Conservation (phyloP, 768 basidiomycete genomes). For the Hysterangium stoloniferum region DNA sequence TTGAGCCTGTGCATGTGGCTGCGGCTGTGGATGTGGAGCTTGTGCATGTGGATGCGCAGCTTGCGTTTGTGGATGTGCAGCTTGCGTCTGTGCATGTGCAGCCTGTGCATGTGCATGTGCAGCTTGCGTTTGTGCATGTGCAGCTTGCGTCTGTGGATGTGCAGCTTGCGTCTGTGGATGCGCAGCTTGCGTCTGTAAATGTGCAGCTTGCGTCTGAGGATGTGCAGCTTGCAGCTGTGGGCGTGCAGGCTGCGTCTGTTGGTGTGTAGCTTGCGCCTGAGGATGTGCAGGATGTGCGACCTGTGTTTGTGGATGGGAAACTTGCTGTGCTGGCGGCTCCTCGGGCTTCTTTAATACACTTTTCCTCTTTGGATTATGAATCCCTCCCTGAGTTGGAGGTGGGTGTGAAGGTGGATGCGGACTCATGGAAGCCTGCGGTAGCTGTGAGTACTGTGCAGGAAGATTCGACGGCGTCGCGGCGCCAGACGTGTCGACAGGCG, state of each 20-base stretch:
- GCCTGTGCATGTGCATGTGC: too few relatives aligned
- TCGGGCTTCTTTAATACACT: constrained; percentile 10
- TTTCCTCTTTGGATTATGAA: background rate
- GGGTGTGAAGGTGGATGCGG: constrained; percentile 21
- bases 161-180: background rate
- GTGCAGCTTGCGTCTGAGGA: constrained; percentile 12
- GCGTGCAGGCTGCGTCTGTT: constrained; percentile 16
- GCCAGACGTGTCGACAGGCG: constrained; percentile 1
- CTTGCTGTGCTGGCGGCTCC: constrained; percentile 18
- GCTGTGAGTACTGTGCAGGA: background rate
- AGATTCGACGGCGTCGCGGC: background rate
- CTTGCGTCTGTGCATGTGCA: too few relatives aligned
- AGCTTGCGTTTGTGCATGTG: too few relatives aligned
- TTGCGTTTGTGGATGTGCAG: constrained; percentile 16
- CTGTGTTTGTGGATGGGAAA: constrained; percentile 18
- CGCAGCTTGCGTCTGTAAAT: constrained; percentile 13
- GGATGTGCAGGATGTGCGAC: constrained; percentile 21
- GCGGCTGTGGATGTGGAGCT: constrained; percentile 16
- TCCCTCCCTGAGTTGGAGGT: background rate
- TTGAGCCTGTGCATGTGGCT: constrained; percentile 15
- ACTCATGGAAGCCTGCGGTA: constrained; percentile 20
- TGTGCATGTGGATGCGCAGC: constrained; percentile 14
- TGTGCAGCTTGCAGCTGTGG: constrained; percentile 14
- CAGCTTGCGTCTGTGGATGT: too few relatives aligned
- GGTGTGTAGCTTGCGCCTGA: constrained; percentile 25